These are phyloP conservation scores for Chlorella sp. DNA, from an alignment of 139 green algal genomes.

Conservation along the genomic window DNA sequence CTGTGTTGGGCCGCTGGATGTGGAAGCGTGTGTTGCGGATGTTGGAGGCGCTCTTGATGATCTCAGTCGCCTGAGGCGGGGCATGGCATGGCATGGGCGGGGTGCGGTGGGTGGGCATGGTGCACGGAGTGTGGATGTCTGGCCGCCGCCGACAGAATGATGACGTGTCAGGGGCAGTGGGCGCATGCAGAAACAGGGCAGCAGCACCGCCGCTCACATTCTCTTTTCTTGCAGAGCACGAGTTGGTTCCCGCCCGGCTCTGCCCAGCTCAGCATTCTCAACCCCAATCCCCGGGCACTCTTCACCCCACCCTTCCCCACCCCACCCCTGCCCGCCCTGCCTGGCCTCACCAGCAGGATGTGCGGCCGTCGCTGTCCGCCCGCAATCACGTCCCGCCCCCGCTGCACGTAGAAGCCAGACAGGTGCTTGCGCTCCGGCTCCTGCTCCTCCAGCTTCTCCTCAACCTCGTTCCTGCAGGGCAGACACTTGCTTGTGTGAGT, in stretches of 20 bases:
- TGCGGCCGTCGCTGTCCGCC: neutral
- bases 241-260: no score
- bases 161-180: neutral
- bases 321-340: neutral
- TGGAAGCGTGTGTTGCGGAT: constrained; percentile 31
- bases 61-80: neutral
- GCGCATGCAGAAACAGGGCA: no score
- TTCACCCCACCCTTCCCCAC: neutral
- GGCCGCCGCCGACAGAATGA: neutral
- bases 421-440: neutral
- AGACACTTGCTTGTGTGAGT: neutral
- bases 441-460: constrained; percentile 38
- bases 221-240: no score
- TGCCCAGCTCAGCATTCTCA: no score
- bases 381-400: constrained; percentile 1
- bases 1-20: constrained; percentile 22
- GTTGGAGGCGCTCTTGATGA: constrained; percentile 41
- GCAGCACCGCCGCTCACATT: neutral
- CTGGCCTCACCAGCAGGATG: constrained; percentile 2
- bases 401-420: constrained; percentile 46
- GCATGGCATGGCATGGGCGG: neutral
- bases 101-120: neutral
- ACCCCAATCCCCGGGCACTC: neutral
- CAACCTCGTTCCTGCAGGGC: constrained; percentile 13
- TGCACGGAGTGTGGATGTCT: no score